Percentiles rank a stretch among this genome's conserved stretches.
Conservation (phyloP, 2,329 filamentous ascomycete species). For the Cytospora piceicola region DNA sequence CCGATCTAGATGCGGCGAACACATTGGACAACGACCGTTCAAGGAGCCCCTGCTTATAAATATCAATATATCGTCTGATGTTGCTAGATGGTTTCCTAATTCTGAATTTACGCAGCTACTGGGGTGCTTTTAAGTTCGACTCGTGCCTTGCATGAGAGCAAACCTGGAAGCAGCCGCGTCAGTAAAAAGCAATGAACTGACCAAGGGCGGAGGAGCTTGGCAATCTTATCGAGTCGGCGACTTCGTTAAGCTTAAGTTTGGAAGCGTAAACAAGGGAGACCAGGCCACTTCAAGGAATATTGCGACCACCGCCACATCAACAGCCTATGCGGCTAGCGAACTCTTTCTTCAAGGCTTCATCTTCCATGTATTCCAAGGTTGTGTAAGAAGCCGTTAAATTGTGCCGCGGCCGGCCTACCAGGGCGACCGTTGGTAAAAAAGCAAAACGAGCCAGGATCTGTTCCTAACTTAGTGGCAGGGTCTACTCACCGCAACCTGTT, state of each 20-base stretch:
- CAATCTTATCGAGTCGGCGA: background rate
- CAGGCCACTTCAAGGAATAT: background rate
- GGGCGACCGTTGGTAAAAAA: constrained; percentile 1
- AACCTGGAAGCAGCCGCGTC: too few species aligned
- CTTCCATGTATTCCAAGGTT: background rate
- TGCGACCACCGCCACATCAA: too few species aligned
- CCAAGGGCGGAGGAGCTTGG: too few species aligned
- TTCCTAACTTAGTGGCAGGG: constrained; percentile 4
- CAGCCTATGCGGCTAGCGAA: background rate
- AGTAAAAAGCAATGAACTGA: background rate
- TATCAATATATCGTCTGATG: background rate
- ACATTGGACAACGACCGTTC: background rate
- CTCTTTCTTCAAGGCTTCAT: background rate
- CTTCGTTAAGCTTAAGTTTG: too few species aligned
- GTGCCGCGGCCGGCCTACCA: background rate
- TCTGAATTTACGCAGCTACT: background rate
- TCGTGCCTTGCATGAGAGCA: background rate
- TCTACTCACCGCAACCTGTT: constrained; percentile 2
- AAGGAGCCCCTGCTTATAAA: background rate
- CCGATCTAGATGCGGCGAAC: background rate
- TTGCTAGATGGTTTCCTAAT: background rate
- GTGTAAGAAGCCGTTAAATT: background rate
- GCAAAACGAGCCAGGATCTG: background rate
- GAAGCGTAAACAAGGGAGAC: too few species aligned
- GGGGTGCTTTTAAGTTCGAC: background rate